Evolutionary conservation across 2,329 filamentous ascomycete species (phyloP), one percentile per base, ranked within the genome.

Genomic region (Magnaporthiopsis incrustans): DNA sequence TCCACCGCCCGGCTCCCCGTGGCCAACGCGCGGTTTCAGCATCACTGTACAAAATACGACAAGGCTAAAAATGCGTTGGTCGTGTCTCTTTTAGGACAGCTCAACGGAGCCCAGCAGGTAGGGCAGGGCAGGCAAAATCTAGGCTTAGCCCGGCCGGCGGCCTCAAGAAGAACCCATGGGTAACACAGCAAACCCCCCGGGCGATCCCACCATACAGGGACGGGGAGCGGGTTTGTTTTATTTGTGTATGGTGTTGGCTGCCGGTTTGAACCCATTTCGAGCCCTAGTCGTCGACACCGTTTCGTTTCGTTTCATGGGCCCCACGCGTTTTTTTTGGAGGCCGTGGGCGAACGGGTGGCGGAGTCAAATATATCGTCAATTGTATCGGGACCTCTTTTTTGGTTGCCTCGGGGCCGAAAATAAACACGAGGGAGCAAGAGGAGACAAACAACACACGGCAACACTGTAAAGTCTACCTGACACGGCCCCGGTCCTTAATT

Each of bases 81-180:
- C 14, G 25, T 59, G 12, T 7, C 18, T 22, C 44, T n/a, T 59
- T 4, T 59, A 76, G 75, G 70, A 58, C 70, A 76, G 61, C 71
- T 77, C 33, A 72, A 73, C 63, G 76, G 75, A 18, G 75, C 74
- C 63, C 64, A 76, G 66, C 73, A 77, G 61, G 76, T 75, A 35
- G 65, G 67, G 3, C 70, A 74, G 6, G 68, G 76, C 33, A n/a
- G n/a, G n/a, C n/a, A n/a, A 67, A 69, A 68, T 68, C 70, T 60
- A 70, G 71, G 25, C 33, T 72, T 26, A 71, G 71, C 25, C 67
- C 67, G 22, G 59, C 73, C 50, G 71, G 71, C n/a, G 69, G 69
- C 7, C 64, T 73, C 64, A 74, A 74, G 70, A 74, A 73, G 68
- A 66, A 69, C 62, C 63, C 71, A 30, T 73, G 22, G 32, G 32